Conservation (phyloP, 208 protist species). For the Vickermania spadyakhi region DNA sequence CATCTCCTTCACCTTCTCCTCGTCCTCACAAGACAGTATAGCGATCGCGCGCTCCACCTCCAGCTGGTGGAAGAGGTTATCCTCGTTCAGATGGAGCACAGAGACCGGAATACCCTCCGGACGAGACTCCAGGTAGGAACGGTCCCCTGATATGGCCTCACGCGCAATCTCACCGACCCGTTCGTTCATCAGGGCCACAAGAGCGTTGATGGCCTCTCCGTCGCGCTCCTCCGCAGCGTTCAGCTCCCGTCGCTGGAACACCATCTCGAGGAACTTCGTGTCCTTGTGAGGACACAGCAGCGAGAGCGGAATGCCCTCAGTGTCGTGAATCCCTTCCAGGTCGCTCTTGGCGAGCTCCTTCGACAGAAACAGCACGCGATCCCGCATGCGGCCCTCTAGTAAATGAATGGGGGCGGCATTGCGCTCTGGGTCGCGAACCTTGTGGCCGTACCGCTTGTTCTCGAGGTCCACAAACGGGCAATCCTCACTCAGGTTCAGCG, state of each 20-base stretch:
- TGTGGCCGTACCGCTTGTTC: constrained; percentile 23
- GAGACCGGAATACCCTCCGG: constrained; percentile 59
- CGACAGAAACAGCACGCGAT: constrained; percentile 41
- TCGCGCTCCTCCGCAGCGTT: constrained; percentile 8
- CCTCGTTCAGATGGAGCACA: constrained; percentile 46
- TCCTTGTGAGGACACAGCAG: constrained; percentile 53
- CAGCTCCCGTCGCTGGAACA: constrained; percentile 22
- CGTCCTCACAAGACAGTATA: background rate
- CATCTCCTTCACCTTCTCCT: constrained; percentile 9
- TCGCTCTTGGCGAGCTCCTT: constrained; percentile 30
- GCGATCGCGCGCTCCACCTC: constrained; percentile 12
- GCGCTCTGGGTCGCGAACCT: constrained; percentile 34
- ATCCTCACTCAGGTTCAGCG: constrained; percentile 14
- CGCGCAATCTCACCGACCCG: constrained; percentile 32
- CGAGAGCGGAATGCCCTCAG: constrained; percentile 53
- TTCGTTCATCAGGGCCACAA: constrained; percentile 25
- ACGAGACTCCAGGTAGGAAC: constrained; percentile 52
- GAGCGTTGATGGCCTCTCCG: constrained; percentile 5
- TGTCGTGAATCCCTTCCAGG: constrained; percentile 24
- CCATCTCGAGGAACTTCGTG: constrained; percentile 27
- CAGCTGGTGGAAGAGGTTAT: constrained; percentile 46
- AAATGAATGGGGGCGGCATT: constrained; percentile 34
- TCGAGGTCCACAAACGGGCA: constrained; percentile 5
- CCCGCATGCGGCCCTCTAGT: constrained; percentile 37
- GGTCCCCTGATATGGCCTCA: constrained; percentile 37